Evolutionary conservation across 176 grass and related monocot species (phyloP).

Genomic region (Bromus sterilis): DNA sequence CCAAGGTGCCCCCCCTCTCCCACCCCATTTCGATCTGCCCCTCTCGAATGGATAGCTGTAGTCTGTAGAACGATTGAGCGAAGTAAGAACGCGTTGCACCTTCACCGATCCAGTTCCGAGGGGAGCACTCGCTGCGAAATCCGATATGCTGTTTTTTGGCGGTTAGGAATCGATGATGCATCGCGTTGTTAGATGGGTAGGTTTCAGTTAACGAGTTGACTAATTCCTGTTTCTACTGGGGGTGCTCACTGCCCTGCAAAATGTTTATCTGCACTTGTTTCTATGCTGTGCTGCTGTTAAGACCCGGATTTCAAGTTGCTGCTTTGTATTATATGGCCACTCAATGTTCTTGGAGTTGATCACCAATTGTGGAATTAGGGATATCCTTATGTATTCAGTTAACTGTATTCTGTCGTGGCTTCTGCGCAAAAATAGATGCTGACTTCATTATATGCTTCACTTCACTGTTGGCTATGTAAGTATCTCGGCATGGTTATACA

Average conservation of each 20-base stretch:
- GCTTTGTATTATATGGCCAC: neutral
- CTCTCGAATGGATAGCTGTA: neutral
- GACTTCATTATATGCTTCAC: neutral
- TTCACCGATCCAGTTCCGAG: neutral
- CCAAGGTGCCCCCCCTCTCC: conserved; percentile 37
- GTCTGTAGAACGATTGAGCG: too few species aligned
- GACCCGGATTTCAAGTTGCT: neutral
- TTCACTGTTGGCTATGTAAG: neutral
- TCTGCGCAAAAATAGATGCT: neutral
- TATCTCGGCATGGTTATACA: neutral
- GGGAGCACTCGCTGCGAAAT: neutral
- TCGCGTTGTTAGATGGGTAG: neutral
- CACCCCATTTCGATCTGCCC: neutral
- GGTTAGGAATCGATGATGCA: neutral
- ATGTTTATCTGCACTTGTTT: neutral
- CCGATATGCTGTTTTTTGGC: neutral
- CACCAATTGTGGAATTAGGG: neutral
- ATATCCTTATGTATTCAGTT: neutral
- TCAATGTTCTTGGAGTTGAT: neutral
- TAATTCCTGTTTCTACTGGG: neutral
- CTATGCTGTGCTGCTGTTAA: neutral
- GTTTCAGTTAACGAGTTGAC: neutral
- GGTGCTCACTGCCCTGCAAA: neutral
- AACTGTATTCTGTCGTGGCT: neutral
- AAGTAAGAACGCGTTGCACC: neutral